phyloP scores from a whole-genome alignment of 495 filamentous ascomycete species.

The Daldinia concentrica region DNA sequence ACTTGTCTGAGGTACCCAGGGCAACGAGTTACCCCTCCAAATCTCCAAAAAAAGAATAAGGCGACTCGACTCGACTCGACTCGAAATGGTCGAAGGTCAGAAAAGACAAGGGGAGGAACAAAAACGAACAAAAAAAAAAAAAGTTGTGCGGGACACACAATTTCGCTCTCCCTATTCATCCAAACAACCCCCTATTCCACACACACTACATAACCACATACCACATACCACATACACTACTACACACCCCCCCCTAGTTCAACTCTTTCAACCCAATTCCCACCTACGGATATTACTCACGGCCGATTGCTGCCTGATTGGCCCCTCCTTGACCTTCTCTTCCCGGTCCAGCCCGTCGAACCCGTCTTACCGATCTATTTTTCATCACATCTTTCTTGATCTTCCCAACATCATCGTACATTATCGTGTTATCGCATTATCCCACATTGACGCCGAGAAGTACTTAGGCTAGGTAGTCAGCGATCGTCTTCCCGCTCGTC shows the following conservation, averaged over 20 bases:
- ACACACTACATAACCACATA: not conserved
- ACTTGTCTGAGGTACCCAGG: conserved; percentile 6
- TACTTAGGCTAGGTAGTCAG: not conserved
- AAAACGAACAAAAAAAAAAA: conserved; percentile 8
- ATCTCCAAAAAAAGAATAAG: not conserved
- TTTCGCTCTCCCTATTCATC: not conserved
- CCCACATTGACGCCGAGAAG: conserved; percentile 1
- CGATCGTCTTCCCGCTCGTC: conserved; percentile 32
- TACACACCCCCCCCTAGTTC: not conserved
- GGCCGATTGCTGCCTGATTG: conserved; percentile 42
- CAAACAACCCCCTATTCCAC: conserved; percentile 2
- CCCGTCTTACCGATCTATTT: conserved; percentile 28
- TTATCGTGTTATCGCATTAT: not conserved
- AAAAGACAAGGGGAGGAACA: conserved; percentile 4
- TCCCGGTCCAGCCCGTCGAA: conserved; percentile 15
- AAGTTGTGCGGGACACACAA: conserved; percentile 1
- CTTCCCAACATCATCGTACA: conserved; percentile 32
- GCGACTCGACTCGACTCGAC: conserved; percentile 3
- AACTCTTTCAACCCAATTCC: conserved; percentile 35
- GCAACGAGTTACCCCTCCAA: conserved; percentile 31
- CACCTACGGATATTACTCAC: conserved; percentile 33
- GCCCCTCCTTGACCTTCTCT: conserved; percentile 31
- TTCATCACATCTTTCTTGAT: conserved; percentile 25
- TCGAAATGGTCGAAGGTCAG: conserved; percentile 1
- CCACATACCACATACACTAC: not conserved